Conservation (phyloP, 495 filamentous ascomycete genomes). For the Penicillium coprophilum region DNA sequence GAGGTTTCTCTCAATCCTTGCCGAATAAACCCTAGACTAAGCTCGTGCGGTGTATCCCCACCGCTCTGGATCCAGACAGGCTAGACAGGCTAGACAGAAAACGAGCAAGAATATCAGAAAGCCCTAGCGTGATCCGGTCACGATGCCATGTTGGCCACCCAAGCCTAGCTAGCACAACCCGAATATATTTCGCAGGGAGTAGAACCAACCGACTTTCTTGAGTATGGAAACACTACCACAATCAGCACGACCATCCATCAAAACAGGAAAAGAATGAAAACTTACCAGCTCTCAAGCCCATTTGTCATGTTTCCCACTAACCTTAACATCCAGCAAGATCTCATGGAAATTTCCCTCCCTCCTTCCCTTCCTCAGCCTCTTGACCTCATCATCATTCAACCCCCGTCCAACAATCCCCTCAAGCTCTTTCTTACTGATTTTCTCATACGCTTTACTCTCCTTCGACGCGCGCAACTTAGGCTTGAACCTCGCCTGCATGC, state of each 20-base stretch:
- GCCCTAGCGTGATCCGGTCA: too few species aligned
- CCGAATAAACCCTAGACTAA: too few species aligned
- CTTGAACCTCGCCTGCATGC: constrained; percentile 95
- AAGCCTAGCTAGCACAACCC: too few species aligned
- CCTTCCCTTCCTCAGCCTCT: constrained; percentile 75
- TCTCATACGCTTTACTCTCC: constrained; percentile 75
- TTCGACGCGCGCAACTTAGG: constrained; percentile 73
- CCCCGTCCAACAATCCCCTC: constrained; percentile 75
- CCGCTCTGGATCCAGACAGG: too few species aligned
- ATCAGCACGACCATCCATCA: not conserved
- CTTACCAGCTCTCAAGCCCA: constrained; percentile 53
- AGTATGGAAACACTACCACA: not conserved
- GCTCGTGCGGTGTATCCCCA: too few species aligned
- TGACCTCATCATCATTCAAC: constrained; percentile 84
- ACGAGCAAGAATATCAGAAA: too few species aligned
- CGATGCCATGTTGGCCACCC: too few species aligned
- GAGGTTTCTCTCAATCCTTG: too few species aligned
- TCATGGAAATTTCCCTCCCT: constrained; percentile 89
- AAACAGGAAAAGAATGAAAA: not conserved
- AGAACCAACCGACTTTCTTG: not conserved
- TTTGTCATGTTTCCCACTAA: constrained; percentile 97
- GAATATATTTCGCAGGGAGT: not conserved
- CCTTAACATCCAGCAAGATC: constrained; percentile 79
- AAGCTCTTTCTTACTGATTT: constrained; percentile 83
- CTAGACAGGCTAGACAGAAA: too few species aligned